Evolutionary conservation across 257 asterid genomes (phyloP), one percentile per base, ranked within the genome.

Genomic region (Nicotiana tomentosiformis): DNA sequence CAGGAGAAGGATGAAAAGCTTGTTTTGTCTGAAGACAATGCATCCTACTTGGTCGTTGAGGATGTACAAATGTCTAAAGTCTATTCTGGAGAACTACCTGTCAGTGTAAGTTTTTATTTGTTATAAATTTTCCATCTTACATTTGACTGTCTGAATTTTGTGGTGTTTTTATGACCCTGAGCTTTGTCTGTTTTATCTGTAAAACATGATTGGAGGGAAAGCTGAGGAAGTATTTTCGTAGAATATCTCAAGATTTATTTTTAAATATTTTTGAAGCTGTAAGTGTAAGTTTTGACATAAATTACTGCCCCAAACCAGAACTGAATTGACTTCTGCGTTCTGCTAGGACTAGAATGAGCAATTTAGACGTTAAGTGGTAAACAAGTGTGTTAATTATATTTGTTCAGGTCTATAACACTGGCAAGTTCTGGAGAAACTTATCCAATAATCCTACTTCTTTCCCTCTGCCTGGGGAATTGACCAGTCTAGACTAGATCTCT

Each of bases 61-160:
- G 97, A 94, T 66, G 90, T 85, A 67, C 88, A 91, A 77, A 83
- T 94, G 97, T 83, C 88, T 30, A 88, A 90, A 85, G 91, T 92
- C 81, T 91, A 86, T 77, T 83, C 96, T 3, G 74, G 84, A 30
- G 97, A 92, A 82, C 85, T 94, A 77, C 96, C 96, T 6, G 57
- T 91, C 82, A 86, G 86, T 82, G 99, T 94, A 86, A 88, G 97
- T 64, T 58, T 33, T 49, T 43, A 3, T 0, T 76, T 49, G 11
- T 26, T 18, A 11, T 4, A 83, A 39, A 1, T 77, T 86, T 51
- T 56, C 39, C 60, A 66, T 18, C 35, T 18, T 77, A 68, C 60
- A 43, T 66, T 78, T 56, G 30, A 10, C 57, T 32, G 5, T 32
- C 35, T 53, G 57, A 53, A 12, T 53, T 76, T 35, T 65, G 11